Percentiles rank a stretch among this genome's conserved stretches.
These are phyloP conservation scores for Podospora bellae-mahoneyi DNA, from an alignment of 495 filamentous ascomycete species.

Conservation along the genomic window DNA sequence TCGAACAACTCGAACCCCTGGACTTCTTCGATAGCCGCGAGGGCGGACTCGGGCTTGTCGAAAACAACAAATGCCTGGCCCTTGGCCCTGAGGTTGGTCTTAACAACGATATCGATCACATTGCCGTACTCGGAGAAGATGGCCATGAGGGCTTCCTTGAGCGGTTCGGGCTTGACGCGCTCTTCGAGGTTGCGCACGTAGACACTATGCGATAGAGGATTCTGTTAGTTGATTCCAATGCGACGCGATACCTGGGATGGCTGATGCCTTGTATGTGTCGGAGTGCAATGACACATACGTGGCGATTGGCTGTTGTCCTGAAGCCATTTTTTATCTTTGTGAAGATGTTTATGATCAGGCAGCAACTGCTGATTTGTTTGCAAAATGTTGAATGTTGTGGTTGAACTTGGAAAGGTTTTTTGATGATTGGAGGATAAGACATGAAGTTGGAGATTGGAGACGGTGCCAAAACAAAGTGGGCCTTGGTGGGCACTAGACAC, in stretches of 20 bases:
- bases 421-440: background rate
- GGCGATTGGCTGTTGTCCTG: slow-evolving; percentile 42
- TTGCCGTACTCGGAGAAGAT: slow-evolving; percentile 91
- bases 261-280: slow-evolving; percentile 50
- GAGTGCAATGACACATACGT: slow-evolving; percentile 67
- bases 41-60: slow-evolving; percentile 70
- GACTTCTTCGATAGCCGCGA: slow-evolving; percentile 79
- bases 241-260: slow-evolving; percentile 16
- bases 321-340: slow-evolving; percentile 34
- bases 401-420: background rate
- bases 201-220: slow-evolving; percentile 36
- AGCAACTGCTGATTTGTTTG: background rate
- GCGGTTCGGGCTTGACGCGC: slow-evolving; percentile 73
- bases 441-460: background rate
- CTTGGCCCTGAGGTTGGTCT: slow-evolving; percentile 86
- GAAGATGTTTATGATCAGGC: background rate
- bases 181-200: slow-evolving; percentile 93
- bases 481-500: background rate
- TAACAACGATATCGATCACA: slow-evolving; percentile 88
- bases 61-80: slow-evolving; percentile 97
- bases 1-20: slow-evolving; percentile 94
- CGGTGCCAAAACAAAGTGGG: background rate
- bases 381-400: background rate
- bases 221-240: slow-evolving; percentile 16
- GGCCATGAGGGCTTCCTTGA: slow-evolving; percentile 68